Evolutionary conservation across 2,329 filamentous ascomycete genomes (phyloP).

Genomic region (Claviceps maximensis): DNA sequence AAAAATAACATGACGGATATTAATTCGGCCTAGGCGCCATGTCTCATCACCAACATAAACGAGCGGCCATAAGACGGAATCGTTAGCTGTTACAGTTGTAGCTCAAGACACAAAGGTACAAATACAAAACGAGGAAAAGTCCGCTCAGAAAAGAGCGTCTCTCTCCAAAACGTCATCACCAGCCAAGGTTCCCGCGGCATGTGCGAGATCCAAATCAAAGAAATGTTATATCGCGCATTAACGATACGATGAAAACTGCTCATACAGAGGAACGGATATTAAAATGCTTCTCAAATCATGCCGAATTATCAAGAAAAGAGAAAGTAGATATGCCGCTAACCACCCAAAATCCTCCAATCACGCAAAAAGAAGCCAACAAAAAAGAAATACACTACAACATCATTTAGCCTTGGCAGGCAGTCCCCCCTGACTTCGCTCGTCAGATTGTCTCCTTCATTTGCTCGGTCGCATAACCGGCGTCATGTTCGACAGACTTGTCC

Average conservation of each 20-base stretch:
- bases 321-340: neutral
- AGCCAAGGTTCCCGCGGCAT: too few species aligned
- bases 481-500: constrained; percentile 7
- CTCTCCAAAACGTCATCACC: too few species aligned
- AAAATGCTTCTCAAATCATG: neutral
- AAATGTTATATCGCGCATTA: too few species aligned
- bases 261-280: too few species aligned
- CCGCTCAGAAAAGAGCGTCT: too few species aligned
- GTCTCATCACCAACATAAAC: neutral
- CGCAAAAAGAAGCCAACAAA: too few species aligned
- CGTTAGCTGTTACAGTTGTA: too few species aligned
- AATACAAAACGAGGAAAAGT: too few species aligned
- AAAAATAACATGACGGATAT: neutral
- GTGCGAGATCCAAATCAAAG: too few species aligned
- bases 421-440: neutral
- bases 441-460: constrained; percentile 2
- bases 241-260: too few species aligned
- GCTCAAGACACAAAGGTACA: too few species aligned
- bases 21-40: neutral
- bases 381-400: neutral
- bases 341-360: neutral
- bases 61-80: too few species aligned
- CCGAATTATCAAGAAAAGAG: neutral
- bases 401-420: neutral
- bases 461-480: constrained; percentile 3